Conservation (phyloP, 2,329 filamentous ascomycete genomes). For the Pyrenochaeta sp. region DNA sequence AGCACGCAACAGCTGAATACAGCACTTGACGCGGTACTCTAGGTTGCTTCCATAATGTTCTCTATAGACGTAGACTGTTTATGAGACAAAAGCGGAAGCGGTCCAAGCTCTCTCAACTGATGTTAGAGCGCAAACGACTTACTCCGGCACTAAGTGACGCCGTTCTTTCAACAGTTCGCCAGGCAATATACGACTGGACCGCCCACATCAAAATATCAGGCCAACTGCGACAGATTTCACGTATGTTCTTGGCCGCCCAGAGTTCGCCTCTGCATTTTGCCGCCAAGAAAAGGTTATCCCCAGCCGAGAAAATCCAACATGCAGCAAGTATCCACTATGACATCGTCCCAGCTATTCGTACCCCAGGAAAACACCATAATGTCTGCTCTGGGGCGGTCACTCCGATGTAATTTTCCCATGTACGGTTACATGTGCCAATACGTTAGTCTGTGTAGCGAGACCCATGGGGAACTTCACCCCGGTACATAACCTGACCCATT, state of each 20-base stretch:
- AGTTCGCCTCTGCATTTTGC: conserved; percentile 18
- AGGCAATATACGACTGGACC: conserved; percentile 9
- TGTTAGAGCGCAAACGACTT: no score
- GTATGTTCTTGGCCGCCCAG: conserved; percentile 17
- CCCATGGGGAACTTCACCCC: conserved; percentile 18
- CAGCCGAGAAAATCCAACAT: conserved; percentile 29
- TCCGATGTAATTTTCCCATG: conserved; percentile 17
- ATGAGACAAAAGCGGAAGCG: no score
- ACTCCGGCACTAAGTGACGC: no score
- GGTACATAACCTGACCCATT: conserved; percentile 10
- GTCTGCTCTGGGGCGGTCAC: conserved; percentile 20
- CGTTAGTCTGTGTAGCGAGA: conserved; percentile 20
- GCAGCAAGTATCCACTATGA: conserved; percentile 35
- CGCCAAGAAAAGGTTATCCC: conserved; percentile 25
- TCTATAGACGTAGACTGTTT: no score
- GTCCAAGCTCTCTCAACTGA: no score
- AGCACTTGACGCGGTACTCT: no score
- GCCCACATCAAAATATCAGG: background rate
- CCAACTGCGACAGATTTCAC: conserved; percentile 5
- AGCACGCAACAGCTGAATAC: background rate
- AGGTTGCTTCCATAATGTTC: no score
- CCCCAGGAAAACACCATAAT: conserved; percentile 5
- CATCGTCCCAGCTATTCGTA: conserved; percentile 31
- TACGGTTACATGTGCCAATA: conserved; percentile 39
- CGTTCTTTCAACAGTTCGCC: background rate